Percentiles rank a stretch among this genome's conserved stretches.
Evolutionary conservation across 2,329 filamentous ascomycete genomes (phyloP).

Genomic region (Decorospora gaudefroyi): DNA sequence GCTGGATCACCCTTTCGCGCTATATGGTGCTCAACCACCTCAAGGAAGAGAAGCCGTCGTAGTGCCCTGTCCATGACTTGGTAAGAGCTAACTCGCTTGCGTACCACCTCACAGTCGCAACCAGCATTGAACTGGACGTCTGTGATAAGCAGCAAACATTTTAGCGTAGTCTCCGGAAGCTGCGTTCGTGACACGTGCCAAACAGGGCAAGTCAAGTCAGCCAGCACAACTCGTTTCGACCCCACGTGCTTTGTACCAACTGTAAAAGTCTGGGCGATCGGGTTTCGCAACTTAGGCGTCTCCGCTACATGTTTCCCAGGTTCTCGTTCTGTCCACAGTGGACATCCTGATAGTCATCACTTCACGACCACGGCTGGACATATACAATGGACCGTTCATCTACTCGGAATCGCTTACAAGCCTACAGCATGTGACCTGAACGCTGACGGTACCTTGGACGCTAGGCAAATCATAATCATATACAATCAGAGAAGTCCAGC

Average conservation of each 20-base stretch:
- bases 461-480: neutral
- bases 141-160: constrained; percentile 2
- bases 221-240: no score
- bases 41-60: constrained; percentile 58
- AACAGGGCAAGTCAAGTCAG: constrained; percentile 18
- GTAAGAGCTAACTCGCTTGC: no score
- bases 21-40: constrained; percentile 98
- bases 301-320: constrained; percentile 21
- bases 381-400: constrained; percentile 14
- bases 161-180: constrained; percentile 3
- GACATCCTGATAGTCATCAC: constrained; percentile 1
- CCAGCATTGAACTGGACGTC: neutral
- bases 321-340: no score
- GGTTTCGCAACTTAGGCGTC: constrained; percentile 11
- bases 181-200: constrained; percentile 2
- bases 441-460: constrained; percentile 9
- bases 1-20: constrained; percentile 86
- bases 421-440: constrained; percentile 24
- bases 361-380: constrained; percentile 22
- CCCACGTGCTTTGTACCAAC: constrained; percentile 23
- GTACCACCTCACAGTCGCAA: no score
- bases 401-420: constrained; percentile 21
- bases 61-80: neutral
- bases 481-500: neutral
- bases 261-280: constrained; percentile 29